Conservation (phyloP, 768 basidiomycete species). For the Russula brevipes region DNA sequence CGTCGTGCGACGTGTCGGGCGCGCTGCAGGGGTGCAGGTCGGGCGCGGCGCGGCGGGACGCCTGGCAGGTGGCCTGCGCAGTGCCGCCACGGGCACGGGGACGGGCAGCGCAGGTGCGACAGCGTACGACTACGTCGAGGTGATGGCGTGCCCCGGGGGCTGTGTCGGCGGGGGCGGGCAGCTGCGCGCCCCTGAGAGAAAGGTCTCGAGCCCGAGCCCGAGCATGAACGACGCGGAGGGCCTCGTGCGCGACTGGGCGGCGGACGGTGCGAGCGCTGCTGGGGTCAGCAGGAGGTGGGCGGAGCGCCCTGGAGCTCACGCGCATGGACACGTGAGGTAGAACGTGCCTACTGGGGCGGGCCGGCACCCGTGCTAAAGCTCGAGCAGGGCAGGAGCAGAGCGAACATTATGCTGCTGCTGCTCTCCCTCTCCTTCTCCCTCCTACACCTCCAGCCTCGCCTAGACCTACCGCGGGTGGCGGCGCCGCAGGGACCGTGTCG, state of each 20-base stretch:
- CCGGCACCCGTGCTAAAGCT: slow-evolving; percentile 18
- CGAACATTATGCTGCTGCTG: too few species aligned
- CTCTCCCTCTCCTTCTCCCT: slow-evolving; percentile 37
- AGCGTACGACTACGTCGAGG: slow-evolving; percentile 87
- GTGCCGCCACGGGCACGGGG: slow-evolving; percentile 31
- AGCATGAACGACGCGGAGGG: slow-evolving; percentile 56
- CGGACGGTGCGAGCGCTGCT: slow-evolving; percentile 39
- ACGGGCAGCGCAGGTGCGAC: slow-evolving; percentile 27
- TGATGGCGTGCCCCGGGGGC: slow-evolving; percentile 98
- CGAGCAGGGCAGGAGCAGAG: neutral
- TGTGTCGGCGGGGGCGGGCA: slow-evolving; percentile 99
- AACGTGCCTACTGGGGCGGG: slow-evolving; percentile 72
- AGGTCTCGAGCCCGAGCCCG: slow-evolving; percentile 17
- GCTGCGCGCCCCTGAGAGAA: slow-evolving; percentile 32
- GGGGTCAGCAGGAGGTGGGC: too few species aligned
- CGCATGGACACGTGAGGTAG: slow-evolving; percentile 78
- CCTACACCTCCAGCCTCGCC: slow-evolving; percentile 25
- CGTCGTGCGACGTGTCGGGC: slow-evolving; percentile 56
- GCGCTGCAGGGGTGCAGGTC: slow-evolving; percentile 37
- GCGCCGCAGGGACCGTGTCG: too few species aligned
- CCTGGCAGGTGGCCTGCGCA: slow-evolving; percentile 31
- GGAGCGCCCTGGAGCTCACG: slow-evolving; percentile 71
- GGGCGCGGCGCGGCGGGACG: slow-evolving; percentile 64
- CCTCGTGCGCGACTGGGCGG: slow-evolving; percentile 57
- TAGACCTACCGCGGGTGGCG: too few species aligned